Conservation (phyloP, 164 flowering plant species). For the Vitis riparia region DNA sequence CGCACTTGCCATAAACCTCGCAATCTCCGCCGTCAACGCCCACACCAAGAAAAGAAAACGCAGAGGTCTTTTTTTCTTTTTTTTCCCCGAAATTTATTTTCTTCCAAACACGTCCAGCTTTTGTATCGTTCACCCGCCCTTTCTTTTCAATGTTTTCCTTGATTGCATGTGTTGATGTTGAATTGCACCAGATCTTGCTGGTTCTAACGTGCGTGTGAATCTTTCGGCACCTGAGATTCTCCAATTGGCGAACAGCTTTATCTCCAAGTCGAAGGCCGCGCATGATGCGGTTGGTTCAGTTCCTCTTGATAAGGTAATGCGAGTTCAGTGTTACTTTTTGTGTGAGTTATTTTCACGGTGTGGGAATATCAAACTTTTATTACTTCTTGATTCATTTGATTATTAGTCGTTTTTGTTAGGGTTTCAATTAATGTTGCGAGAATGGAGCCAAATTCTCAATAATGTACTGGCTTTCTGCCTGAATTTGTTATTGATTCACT, state of each 20-base stretch:
- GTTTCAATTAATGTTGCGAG: no score
- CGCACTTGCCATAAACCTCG: constrained; percentile 62
- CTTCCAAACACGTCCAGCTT: background rate
- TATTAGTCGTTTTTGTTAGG: no score
- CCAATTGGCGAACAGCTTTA: constrained; percentile 62
- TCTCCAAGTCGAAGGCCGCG: constrained; percentile 76
- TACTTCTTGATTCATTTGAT: background rate
- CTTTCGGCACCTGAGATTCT: constrained; percentile 75
- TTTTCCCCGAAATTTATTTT: background rate
- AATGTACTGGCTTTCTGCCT: no score
- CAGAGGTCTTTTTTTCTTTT: constrained; percentile 40
- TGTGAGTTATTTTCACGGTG: background rate
- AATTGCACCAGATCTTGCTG: constrained; percentile 50
- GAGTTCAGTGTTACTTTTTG: no score
- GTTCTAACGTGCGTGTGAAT: constrained; percentile 56
- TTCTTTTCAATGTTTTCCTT: background rate
- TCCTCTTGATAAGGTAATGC: constrained; percentile 75
- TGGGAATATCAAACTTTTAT: background rate
- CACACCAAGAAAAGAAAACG: constrained; percentile 37
- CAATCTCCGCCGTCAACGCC: constrained; percentile 49
- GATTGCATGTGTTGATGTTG: background rate
- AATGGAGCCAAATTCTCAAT: no score
- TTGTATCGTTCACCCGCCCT: background rate
- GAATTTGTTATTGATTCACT: no score
- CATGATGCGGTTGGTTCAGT: constrained; percentile 84